Percentiles rank a stretch among this genome's conserved stretches.
Evolutionary conservation across 768 basidiomycete genomes (phyloP).

Genomic region (Gyrodon lividus): DNA sequence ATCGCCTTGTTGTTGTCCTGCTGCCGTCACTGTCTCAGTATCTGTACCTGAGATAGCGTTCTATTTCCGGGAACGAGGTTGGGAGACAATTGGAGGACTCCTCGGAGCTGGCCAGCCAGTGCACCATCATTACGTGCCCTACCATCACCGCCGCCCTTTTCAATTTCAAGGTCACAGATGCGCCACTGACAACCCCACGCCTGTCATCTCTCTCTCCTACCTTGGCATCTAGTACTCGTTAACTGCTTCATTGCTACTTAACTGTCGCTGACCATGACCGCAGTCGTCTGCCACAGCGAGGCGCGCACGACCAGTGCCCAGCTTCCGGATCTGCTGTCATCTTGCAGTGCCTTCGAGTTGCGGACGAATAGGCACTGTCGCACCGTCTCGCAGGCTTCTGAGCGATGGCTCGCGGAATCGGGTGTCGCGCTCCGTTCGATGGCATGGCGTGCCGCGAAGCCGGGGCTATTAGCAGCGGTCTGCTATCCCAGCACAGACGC

Average conservation of each 20-base stretch:
- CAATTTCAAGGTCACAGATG: not conserved
- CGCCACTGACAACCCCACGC: not conserved
- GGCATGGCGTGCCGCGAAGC: conserved; percentile 32
- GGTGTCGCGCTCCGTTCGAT: conserved; percentile 21
- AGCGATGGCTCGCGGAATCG: conserved; percentile 25
- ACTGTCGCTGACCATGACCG: not conserved
- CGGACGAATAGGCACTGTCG: conserved; percentile 29
- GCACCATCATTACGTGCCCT: conserved; percentile 19
- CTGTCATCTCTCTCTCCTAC: conserved; percentile 4
- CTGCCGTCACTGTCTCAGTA: not conserved
- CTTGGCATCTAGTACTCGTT: not conserved
- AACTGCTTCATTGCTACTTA: not conserved
- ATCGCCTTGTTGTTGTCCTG: conserved; percentile 3
- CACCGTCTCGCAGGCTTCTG: conserved; percentile 27
- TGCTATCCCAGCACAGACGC: conserved; percentile 60
- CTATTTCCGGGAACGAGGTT: not conserved
- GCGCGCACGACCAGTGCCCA: conserved; percentile 25
- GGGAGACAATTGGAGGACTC: conserved; percentile 4
- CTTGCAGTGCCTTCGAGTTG: conserved; percentile 26
- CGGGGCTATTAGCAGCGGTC: conserved; percentile 55
- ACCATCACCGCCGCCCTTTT: not conserved
- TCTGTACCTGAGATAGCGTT: not conserved
- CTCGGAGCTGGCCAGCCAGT: conserved; percentile 20
- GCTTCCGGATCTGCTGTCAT: conserved; percentile 28
- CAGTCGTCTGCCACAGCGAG: not conserved